These are phyloP conservation scores for Helicocarpus griseus DNA, from an alignment of 2,329 filamentous ascomycete genomes.

Conservation along the genomic window DNA sequence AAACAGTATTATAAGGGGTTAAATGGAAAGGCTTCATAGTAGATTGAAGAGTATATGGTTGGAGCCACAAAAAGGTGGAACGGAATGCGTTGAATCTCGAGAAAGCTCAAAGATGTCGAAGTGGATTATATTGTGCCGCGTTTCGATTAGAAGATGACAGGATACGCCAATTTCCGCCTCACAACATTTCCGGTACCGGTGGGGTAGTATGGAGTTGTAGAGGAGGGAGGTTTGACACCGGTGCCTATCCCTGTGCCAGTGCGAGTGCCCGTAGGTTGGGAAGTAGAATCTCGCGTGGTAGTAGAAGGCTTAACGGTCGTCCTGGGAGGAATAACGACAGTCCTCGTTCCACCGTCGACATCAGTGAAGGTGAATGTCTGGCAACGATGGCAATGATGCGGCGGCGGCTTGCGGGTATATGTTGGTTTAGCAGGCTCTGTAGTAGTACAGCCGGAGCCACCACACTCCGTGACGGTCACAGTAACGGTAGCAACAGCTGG, in stretches of 20 bases:
- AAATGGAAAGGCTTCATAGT: too few relatives aligned
- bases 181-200: background rate
- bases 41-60: too few relatives aligned
- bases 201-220: background rate
- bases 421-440: background rate
- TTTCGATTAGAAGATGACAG: background rate
- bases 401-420: background rate
- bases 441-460: background rate
- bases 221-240: background rate
- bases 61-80: background rate
- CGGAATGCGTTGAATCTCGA: background rate
- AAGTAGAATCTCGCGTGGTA: background rate
- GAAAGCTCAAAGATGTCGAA: background rate
- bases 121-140: too few relatives aligned
- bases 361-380: constrained; percentile 21
- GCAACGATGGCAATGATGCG: constrained; percentile 15
- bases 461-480: constrained; percentile 13
- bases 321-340: constrained; percentile 19
- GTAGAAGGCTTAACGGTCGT: background rate
- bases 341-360: constrained; percentile 16
- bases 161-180: background rate
- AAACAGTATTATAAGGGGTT: too few relatives aligned
- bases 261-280: background rate
- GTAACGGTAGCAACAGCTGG: constrained; percentile 11
- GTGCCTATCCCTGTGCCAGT: background rate